These are phyloP conservation scores for Diutina neorugosa DNA, from an alignment of 1,139 yeast species.

Conservation along the genomic window DNA sequence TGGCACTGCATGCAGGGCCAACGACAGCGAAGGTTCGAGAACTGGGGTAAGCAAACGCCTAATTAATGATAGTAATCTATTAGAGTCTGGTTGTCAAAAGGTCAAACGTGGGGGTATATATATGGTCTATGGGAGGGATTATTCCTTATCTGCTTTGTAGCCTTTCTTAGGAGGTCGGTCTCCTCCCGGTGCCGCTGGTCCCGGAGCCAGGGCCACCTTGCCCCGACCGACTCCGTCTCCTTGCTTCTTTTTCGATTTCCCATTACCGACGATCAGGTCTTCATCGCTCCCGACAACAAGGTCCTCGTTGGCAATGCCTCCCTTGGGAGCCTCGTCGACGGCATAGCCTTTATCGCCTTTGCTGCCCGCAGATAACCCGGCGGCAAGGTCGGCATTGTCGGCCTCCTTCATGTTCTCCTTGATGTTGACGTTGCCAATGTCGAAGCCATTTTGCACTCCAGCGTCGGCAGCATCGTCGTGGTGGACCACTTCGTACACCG, in stretches of 20 bases:
- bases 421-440: neutral
- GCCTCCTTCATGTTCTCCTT: conserved; percentile 4
- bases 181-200: neutral
- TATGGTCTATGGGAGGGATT: neutral
- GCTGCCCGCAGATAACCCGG: conserved; percentile 28
- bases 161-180: neutral
- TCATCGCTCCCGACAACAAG: conserved; percentile 33
- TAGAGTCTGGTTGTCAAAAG: too few relatives aligned
- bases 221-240: conserved; percentile 3
- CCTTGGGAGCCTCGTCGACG: conserved; percentile 37
- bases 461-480: conserved; percentile 6
- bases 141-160: conserved; percentile 1
- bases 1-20: neutral
- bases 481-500: conserved; percentile 18
- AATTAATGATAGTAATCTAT: too few relatives aligned
- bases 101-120: neutral
- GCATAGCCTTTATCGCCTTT: conserved; percentile 34
- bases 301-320: conserved; percentile 38
- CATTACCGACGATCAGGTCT: conserved; percentile 17
- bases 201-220: conserved; percentile 1
- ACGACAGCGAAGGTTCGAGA: neutral
- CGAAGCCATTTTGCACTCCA: neutral
- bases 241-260: conserved; percentile 2
- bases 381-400: conserved; percentile 22
- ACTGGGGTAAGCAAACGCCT: neutral